Evolutionary conservation across 1,139 yeast species (phyloP).

Genomic region (Suhomyces coccinellae): DNA sequence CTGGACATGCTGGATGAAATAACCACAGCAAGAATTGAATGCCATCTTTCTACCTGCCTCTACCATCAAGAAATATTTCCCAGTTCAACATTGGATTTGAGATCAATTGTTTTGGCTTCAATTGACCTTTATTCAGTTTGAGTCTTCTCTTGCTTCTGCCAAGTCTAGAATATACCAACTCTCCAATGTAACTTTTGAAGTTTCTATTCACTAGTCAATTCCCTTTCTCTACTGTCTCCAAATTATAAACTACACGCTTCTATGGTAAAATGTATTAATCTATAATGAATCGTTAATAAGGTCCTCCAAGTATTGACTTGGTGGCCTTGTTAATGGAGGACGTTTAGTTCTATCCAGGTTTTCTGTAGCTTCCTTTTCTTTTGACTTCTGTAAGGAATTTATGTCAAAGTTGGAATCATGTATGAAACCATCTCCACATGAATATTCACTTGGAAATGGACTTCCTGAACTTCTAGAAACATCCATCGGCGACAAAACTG

Average conservation of each 20-base stretch:
- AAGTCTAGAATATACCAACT: too few relatives aligned
- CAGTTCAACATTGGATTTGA: too few relatives aligned
- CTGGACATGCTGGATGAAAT: too few relatives aligned
- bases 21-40: too few relatives aligned
- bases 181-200: too few relatives aligned
- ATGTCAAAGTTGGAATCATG: conserved; percentile 10
- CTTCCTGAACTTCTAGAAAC: background rate
- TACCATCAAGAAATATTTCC: too few relatives aligned
- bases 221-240: too few relatives aligned
- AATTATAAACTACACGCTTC: background rate
- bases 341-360: background rate
- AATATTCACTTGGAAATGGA: conserved; percentile 9
- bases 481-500: conserved; percentile 3
- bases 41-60: too few relatives aligned
- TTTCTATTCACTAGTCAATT: too few relatives aligned
- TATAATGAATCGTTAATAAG: conserved; percentile 16
- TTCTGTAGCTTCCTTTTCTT: background rate
- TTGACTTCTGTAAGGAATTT: conserved; percentile 1
- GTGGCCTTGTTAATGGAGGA: conserved; percentile 25
- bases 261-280: background rate
- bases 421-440: conserved; percentile 12
- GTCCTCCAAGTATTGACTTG: conserved; percentile 35
- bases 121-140: too few relatives aligned
- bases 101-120: too few relatives aligned
- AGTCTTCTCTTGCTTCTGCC: too few relatives aligned